Conservation (phyloP, 1,139 yeast species). For the Nakaseomyces delphensis region DNA sequence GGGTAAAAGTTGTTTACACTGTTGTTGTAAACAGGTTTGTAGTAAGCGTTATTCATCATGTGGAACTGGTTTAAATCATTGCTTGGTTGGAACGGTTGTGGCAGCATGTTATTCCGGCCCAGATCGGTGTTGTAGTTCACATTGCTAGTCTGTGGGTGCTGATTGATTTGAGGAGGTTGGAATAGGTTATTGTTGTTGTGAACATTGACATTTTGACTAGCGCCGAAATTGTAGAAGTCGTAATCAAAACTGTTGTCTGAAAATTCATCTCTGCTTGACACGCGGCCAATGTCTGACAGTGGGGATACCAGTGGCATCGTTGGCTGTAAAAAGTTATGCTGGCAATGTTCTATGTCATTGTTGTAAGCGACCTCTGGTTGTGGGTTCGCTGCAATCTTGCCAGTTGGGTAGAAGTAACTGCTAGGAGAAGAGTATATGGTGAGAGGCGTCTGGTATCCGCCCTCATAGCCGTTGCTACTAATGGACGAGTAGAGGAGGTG, state of each 20-base stretch:
- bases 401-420: constrained; percentile 10
- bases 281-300: constrained; percentile 5
- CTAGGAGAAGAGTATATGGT: constrained; percentile 23
- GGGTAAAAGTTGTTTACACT: constrained; percentile 4
- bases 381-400: neutral
- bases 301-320: constrained; percentile 6
- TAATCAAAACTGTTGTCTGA: constrained; percentile 13
- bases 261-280: constrained; percentile 4
- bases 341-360: constrained; percentile 5
- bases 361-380: constrained; percentile 5
- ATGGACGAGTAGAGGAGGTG: constrained; percentile 12
- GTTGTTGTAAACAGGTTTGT: constrained; percentile 3
- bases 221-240: constrained; percentile 16
- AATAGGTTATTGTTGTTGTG: constrained; percentile 1
- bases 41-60: constrained; percentile 1
- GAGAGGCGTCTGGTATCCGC: constrained; percentile 18
- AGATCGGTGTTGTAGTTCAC: constrained; percentile 5
- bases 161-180: neutral
- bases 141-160: neutral
- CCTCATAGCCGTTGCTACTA: constrained; percentile 11
- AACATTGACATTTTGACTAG: neutral
- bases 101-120: neutral
- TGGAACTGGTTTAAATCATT: neutral
- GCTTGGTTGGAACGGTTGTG: constrained; percentile 2
- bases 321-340: constrained; percentile 3